Conservation (phyloP, 495 filamentous ascomycete genomes). For the Cercophora scortea region DNA sequence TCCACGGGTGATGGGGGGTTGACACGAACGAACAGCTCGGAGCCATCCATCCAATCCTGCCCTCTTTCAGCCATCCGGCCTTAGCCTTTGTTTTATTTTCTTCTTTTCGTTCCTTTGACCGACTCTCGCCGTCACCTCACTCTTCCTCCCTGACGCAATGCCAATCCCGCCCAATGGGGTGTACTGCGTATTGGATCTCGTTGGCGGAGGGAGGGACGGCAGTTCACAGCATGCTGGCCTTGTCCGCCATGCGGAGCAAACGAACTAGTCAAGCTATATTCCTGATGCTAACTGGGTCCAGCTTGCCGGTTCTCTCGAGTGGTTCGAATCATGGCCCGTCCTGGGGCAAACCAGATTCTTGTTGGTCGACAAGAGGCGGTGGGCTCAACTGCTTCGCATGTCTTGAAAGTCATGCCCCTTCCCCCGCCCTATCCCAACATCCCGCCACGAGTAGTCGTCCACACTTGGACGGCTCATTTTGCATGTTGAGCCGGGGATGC, state of each 20-base stretch:
- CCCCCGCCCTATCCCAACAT: constrained; percentile 10
- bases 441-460: background rate
- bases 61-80: background rate
- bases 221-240: background rate
- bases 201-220: constrained; percentile 1
- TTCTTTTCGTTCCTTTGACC: constrained; percentile 6
- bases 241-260: constrained; percentile 13
- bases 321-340: constrained; percentile 11
- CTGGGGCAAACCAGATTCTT: constrained; percentile 4
- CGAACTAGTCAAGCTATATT: constrained; percentile 10
- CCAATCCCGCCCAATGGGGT: constrained; percentile 4
- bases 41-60: background rate
- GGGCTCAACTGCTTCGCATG: constrained; percentile 19
- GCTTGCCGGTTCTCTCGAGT: constrained; percentile 14
- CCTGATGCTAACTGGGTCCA: constrained; percentile 15
- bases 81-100: background rate
- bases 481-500: background rate
- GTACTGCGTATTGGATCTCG: background rate
- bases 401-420: constrained; percentile 22
- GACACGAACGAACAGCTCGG: background rate
- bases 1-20: background rate
- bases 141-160: constrained; percentile 7
- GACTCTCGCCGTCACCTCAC: background rate
- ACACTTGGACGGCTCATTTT: background rate
- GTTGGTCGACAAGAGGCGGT: constrained; percentile 10